Evolutionary conservation across 805 yeast species (phyloP), one percentile per base, ranked within the genome.

Genomic region (Tetrapisispora arboricola): DNA sequence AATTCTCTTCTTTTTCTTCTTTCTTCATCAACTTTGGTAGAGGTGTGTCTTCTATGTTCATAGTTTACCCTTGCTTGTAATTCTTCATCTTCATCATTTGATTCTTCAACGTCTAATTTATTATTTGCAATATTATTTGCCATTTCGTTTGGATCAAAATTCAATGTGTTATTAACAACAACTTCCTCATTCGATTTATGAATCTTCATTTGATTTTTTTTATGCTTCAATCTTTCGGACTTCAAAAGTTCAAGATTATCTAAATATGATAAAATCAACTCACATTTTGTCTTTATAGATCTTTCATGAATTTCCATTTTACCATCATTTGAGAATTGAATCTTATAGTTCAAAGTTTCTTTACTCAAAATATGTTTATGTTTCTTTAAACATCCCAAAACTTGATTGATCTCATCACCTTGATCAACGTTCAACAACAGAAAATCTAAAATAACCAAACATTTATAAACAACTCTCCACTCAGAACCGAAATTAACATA

Each of bases 401-500:
- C 57, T 40, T 58, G 64, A 38, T 60, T 54, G 32, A 58, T 30
- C 38, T 58, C 66, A 27, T 54, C 60, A 7, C 59, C 65, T 8
- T 51, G 53, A 21, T 55, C 58, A 3, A 56, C 58, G 36, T 62
- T 61, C 42, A 65, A 38, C 20, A 65, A 28, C 34, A 66, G 29
- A 40, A 49, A 58, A 38, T 64, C 67, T 10, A 64, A 27, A 13
- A 65, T 60, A 18, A 55, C 56, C 19, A 65, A 38, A 46, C 69
- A 64, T 45, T 66, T 66, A 36, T 60, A 48, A 2, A 66, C 63
- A 4, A 65, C 67, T 32, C 68, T 51, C 67, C 69, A 66, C 44
- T 66, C 70, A 9, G 51, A 47, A 9, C 70, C 70, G 36, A 58
- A 57, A 44, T 66, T 66, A 16, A 66, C 64, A 41, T 64, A 66